Base-by-base conservation (phyloP, 2,329 filamentous ascomycete species). In the Hypoxylon sp. region DNA sequence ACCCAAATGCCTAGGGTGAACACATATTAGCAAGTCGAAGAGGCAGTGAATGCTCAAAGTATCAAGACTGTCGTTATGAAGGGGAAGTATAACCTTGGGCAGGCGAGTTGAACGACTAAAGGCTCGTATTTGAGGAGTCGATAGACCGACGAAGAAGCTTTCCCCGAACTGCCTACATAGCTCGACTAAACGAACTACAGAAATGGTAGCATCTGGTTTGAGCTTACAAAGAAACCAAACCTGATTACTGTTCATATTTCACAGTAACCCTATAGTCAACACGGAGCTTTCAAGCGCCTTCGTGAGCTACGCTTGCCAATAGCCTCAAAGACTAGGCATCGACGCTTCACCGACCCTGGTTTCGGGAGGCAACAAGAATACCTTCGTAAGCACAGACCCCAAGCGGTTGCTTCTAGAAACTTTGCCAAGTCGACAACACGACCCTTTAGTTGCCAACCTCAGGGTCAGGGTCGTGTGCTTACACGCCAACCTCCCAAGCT, bases 291-390 rank as follows among this genome's bases (percentile, higher is more conserved):
- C 29, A 35, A 35, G n/a, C 15, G 31, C 31, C n/a, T 15, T 18
- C 31, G 31, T 17, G 15, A 51, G 27, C 2, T 21, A 9, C 24
- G 13, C 9, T 54, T 43, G 48, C 35, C 23, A 9, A 3, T 49
- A 58, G 29, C 48, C 26, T 49, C 43, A 58, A n/a, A 49, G 37
- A 15, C 45, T 48, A 45, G 43, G 13, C 8, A 37, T 17, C 27
- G 4, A 26, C 11, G 18, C 21, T 21, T 35, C 45, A 31, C 27
- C 17, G 45, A 17, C 29, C 20, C 23, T 21, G 23, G 4, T 42
- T 58, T 54, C 48, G 52, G 40, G 48, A 56, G 56, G 48, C 48
- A 48, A 48, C 17, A 38, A 40, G 31, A 41, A 47, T 4, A n/a
- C 17, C 10, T 8, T 13, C 35, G 17, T 13, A 15, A 24, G 27